Percentiles rank a stretch among this genome's conserved stretches.
phyloP scores from a whole-genome alignment of 2,329 filamentous ascomycete genomes.

The Diaporthe batatas region DNA sequence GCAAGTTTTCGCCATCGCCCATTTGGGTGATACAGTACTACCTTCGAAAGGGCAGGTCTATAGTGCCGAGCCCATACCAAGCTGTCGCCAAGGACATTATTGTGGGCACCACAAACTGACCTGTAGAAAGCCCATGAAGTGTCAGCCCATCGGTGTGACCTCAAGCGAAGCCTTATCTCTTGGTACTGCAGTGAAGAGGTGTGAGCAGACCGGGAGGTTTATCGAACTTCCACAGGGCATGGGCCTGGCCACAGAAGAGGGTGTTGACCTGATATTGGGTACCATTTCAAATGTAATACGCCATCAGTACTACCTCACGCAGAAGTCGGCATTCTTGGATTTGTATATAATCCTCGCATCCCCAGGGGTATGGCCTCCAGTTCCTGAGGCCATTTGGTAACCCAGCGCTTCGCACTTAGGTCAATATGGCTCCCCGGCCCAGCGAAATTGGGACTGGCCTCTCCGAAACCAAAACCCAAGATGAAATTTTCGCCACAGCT shows the following conservation, averaged over 20 bases:
- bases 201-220: not conserved
- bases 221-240: not conserved
- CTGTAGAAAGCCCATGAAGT: not conserved
- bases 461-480: slow-evolving; percentile 6
- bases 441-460: not conserved
- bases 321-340: too few relatives aligned
- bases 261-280: not conserved
- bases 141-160: not conserved
- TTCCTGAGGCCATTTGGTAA: not conserved
- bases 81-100: not conserved
- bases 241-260: not conserved
- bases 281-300: not conserved
- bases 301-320: not conserved
- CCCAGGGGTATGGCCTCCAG: not conserved
- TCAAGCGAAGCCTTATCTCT: slow-evolving; percentile 19
- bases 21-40: not conserved
- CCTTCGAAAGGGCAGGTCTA: slow-evolving; percentile 13
- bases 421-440: slow-evolving; percentile 12
- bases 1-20: not conserved
- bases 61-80: slow-evolving; percentile 21
- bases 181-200: slow-evolving; percentile 3
- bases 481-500: slow-evolving; percentile 1
- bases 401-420: not conserved
- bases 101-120: not conserved
- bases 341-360: not conserved